A percentile compares a stretch with the other conserved stretches of the same genome.
Evolutionary conservation across 2,329 filamentous ascomycete species (phyloP).

Genomic region (Teratosphaeriaceae sp.): DNA sequence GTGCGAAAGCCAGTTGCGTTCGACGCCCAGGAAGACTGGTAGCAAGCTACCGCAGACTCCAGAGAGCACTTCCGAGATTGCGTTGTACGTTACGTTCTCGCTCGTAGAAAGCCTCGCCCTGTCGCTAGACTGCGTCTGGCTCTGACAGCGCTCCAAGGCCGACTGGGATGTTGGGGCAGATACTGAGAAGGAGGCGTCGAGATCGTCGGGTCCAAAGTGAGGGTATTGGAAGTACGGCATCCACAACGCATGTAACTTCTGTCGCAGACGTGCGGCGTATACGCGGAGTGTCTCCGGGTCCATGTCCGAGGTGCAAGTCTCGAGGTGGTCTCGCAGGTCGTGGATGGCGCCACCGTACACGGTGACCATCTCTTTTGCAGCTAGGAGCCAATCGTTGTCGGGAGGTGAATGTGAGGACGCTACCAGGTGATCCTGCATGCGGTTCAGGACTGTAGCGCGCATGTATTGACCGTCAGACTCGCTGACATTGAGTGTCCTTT

Average conservation of each 20-base stretch:
- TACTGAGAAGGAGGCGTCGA: constrained; percentile 26
- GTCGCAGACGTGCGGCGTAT: neutral
- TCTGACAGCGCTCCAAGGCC: constrained; percentile 38
- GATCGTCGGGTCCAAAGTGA: constrained; percentile 5
- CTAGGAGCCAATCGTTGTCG: constrained; percentile 40
- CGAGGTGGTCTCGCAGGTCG: constrained; percentile 18
- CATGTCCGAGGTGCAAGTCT: constrained; percentile 9
- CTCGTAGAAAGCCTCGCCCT: constrained; percentile 20
- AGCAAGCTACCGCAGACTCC: constrained; percentile 38
- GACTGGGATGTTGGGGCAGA: constrained; percentile 30
- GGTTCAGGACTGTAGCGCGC: constrained; percentile 13
- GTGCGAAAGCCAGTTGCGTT: constrained; percentile 33
- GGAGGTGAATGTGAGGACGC: constrained; percentile 8
- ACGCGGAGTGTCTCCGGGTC: constrained; percentile 6
- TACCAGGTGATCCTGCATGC: constrained; percentile 13
- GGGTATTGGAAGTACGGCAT: constrained; percentile 44
- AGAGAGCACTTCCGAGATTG: constrained; percentile 36
- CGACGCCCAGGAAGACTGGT: constrained; percentile 38
- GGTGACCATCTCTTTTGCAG: constrained; percentile 39
- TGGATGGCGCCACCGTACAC: constrained; percentile 32
- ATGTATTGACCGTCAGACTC: constrained; percentile 18
- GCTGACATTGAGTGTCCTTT: constrained; percentile 17
- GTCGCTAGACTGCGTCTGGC: constrained; percentile 34
- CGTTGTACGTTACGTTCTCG: constrained; percentile 34
- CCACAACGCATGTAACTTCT: constrained; percentile 34